Evolutionary conservation across 73 alveolate species (phyloP), one percentile per base, ranked within the genome.

Genomic region (Stentor roeselii): DNA sequence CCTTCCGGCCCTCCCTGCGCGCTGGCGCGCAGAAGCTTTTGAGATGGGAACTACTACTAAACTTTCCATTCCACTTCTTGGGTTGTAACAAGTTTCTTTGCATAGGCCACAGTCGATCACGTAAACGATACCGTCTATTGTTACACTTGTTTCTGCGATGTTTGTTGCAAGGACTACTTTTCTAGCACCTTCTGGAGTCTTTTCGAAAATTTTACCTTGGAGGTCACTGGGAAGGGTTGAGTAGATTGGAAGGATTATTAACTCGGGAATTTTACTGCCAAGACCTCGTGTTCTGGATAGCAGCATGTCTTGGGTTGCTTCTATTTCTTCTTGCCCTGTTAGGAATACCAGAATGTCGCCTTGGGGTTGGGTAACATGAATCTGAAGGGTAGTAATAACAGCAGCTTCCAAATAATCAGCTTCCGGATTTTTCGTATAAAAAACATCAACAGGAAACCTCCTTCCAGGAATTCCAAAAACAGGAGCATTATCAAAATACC

Each of bases 261-360:
- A 86, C 85, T 97, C 99, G 0, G 98, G 97, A 34, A 98, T 94
- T 86, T 93, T 93, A 21, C 98, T 96, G 14, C 99, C 98, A 83
- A 97, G 85, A 59, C 99, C 99, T 83, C 97, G 92, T 0, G 98
- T 93, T 92, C 98, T 95, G 78, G 87, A 83, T 83, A 90, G 84
- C 42, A 98, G 87, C 97, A 96, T 93, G 89, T 97, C 99, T 86
- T 92, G 90, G 14, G 99, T 99, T 61, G 94, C 87, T 87, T 97
- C 99, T 75, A 98, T 98, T 86, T 98, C 99, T 82, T 98, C 99
- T 90, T 98, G 96, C 14, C 99, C 99, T 0, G 99, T 97, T 75
- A 98, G 83, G 90, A 98, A 98, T 3, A 98, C 97, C 37, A 98
- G 90, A n/a, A 97, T 90, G 90, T 98, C 99, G 3, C 99, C 99